Percentiles rank a stretch among this genome's conserved stretches.
Evolutionary conservation across 2,329 filamentous ascomycete species (phyloP).

Genomic region (Myriosclerotinia duriaeana): DNA sequence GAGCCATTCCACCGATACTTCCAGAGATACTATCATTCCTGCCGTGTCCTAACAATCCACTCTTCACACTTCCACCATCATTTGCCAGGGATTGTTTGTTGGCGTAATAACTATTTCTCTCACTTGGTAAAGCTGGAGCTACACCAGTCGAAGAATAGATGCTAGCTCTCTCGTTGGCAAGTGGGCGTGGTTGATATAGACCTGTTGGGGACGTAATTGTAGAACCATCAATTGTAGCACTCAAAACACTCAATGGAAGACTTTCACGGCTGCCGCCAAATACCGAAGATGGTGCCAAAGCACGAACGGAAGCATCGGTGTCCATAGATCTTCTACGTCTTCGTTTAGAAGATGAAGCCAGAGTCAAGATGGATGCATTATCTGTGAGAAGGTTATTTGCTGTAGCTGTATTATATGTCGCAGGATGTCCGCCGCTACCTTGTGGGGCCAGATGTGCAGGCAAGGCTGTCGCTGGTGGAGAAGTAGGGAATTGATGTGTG

Average conservation of each 20-base stretch:
- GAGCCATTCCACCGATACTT: conserved; percentile 62
- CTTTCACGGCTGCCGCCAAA: conserved; percentile 81
- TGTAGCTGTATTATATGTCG: conserved; percentile 74
- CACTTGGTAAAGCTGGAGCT: conserved; percentile 64
- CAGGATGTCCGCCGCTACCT: conserved; percentile 53
- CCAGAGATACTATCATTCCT: conserved; percentile 80
- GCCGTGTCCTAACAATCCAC: conserved; percentile 72
- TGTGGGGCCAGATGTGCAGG: conserved; percentile 64
- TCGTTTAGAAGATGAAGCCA: conserved; percentile 79
- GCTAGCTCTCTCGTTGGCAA: conserved; percentile 64
- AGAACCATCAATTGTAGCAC: conserved; percentile 63
- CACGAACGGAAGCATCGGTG: conserved; percentile 81
- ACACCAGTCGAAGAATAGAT: conserved; percentile 77
- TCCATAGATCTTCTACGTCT: conserved; percentile 76
- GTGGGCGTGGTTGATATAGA: conserved; percentile 50
- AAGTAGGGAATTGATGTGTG: conserved; percentile 63
- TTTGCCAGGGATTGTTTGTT: conserved; percentile 51
- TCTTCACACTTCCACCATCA: conserved; percentile 76
- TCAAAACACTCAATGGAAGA: conserved; percentile 74
- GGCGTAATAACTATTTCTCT: conserved; percentile 80
- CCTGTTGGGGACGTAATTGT: conserved; percentile 48
- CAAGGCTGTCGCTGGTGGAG: conserved; percentile 68
- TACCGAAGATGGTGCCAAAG: conserved; percentile 76
- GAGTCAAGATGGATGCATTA: conserved; percentile 80
- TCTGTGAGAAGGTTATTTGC: conserved; percentile 81